Evolutionary conservation across 225 moss, liverwort and hornwort genomes (phyloP).

Genomic region (Asterella californica): DNA sequence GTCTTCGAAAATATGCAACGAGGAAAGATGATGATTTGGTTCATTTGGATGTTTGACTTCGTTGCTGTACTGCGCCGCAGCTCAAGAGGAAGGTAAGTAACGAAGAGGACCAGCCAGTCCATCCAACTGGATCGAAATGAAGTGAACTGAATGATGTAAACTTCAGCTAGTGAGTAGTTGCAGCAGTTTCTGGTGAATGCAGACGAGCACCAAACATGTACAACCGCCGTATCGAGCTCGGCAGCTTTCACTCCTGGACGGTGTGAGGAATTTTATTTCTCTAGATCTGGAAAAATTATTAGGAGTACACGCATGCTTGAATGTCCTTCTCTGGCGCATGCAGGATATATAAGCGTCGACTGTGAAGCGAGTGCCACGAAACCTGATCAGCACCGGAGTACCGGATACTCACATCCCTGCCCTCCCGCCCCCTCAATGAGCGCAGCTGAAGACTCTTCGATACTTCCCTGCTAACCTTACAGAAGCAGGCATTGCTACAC

Average conservation of each 20-base stretch:
- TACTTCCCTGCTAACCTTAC: conserved; percentile 41
- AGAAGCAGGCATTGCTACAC: conserved; percentile 55
- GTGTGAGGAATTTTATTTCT: too few relatives aligned
- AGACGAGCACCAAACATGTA: too few relatives aligned
- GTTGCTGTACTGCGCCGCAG: not conserved
- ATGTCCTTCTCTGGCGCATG: not conserved
- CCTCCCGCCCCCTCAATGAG: not conserved
- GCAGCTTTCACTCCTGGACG: not conserved
- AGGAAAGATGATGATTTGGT: not conserved
- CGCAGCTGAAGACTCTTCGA: conserved; percentile 37
- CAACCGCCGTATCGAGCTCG: not conserved
- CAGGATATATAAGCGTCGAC: conserved; percentile 64
- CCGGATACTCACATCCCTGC: not conserved
- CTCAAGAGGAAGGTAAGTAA: not conserved
- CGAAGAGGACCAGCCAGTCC: too few relatives aligned
- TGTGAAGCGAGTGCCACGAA: conserved; percentile 50
- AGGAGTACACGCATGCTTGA: not conserved
- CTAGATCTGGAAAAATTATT: not conserved
- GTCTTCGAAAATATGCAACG: not conserved
- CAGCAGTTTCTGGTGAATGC: too few relatives aligned
- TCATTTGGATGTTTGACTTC: not conserved
- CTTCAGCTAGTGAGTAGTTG: not conserved
- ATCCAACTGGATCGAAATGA: not conserved
- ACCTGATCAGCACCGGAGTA: conserved; percentile 33
- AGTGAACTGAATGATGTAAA: too few relatives aligned